phyloP scores from a whole-genome alignment of 306 rosid genomes.

The Dryas octopetala region DNA sequence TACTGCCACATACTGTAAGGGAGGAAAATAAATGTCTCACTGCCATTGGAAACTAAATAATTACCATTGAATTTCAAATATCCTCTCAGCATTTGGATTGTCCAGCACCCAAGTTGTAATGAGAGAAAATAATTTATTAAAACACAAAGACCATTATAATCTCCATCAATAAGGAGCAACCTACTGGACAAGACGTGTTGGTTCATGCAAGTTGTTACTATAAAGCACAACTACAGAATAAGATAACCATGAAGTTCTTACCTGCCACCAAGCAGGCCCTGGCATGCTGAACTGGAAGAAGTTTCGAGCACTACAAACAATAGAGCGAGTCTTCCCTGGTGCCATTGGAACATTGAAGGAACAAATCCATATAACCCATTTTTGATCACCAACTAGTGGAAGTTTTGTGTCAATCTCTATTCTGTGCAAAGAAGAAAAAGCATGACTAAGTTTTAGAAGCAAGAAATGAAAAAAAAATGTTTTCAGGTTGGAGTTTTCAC shows the following conservation, averaged over 20 bases:
- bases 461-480: background rate
- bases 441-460: slow-evolving; percentile 8
- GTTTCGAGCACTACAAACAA: slow-evolving; percentile 95
- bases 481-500: background rate
- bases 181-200: background rate
- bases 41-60: background rate
- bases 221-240: background rate
- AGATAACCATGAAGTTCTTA: slow-evolving; percentile 34
- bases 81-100: slow-evolving; percentile 1
- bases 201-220: background rate
- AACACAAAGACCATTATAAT: background rate
- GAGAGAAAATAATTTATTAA: background rate
- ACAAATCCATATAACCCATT: slow-evolving; percentile 94
- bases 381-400: slow-evolving; percentile 76
- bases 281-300: slow-evolving; percentile 92
- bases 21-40: background rate
- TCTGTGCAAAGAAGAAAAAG: slow-evolving; percentile 40
- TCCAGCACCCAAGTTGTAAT: background rate
- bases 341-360: slow-evolving; percentile 95
- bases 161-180: background rate
- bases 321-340: slow-evolving; percentile 97
- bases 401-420: slow-evolving; percentile 82
- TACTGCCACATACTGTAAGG: background rate
- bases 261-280: slow-evolving; percentile 98
- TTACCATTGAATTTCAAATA: background rate